phyloP scores from a whole-genome alignment of 805 yeast species.

The Candida namnaoensis region DNA sequence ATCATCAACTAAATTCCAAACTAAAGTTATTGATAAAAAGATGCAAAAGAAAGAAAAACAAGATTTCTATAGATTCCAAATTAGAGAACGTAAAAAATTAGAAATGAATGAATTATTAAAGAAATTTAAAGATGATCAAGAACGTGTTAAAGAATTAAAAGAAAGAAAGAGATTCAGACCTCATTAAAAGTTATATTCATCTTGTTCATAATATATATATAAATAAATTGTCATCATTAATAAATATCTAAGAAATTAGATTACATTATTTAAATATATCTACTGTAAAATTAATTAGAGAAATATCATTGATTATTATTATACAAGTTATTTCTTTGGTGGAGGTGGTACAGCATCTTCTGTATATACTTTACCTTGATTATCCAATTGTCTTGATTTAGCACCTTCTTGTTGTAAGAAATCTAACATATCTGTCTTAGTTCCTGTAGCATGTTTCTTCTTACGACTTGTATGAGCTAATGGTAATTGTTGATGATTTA shows the following conservation, averaged over 20 bases:
- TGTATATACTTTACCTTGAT: conserved; percentile 15
- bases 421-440: conserved; percentile 22
- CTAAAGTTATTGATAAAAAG: conserved; percentile 28
- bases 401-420: conserved; percentile 34
- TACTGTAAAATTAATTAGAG: too few relatives aligned
- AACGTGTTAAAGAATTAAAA: conserved; percentile 67
- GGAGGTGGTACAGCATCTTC: conserved; percentile 25
- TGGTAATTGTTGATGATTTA: neutral
- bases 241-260: too few relatives aligned
- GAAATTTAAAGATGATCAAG: conserved; percentile 89
- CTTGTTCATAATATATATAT: too few relatives aligned
- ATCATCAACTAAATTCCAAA: conserved; percentile 25
- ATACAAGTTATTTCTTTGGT: conserved; percentile 13
- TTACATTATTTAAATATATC: too few relatives aligned
- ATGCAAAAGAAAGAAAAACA: conserved; percentile 68
- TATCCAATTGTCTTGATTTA: conserved; percentile 29
- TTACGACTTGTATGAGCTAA: neutral
- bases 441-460: conserved; percentile 3
- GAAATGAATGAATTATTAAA: conserved; percentile 82
- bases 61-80: conserved; percentile 94
- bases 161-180: conserved; percentile 83
- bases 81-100: conserved; percentile 85
- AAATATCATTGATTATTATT: too few relatives aligned
- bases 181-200: conserved; percentile 30
- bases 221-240: too few relatives aligned